Conservation (phyloP, 1,139 yeast species). For the Kodamaea arcana region DNA sequence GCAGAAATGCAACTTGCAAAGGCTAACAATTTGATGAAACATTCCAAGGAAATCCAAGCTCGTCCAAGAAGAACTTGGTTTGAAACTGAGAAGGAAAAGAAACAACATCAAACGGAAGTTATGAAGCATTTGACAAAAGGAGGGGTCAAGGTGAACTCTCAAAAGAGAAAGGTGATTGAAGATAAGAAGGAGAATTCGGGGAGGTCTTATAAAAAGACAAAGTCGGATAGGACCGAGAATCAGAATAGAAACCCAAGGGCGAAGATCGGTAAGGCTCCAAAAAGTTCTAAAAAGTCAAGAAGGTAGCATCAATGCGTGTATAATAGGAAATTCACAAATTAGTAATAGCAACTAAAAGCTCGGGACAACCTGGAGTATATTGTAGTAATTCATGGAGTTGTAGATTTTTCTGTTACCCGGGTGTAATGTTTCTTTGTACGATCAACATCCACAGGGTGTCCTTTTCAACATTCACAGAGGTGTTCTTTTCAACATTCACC, state of each 20-base stretch:
- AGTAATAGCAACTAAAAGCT: no score
- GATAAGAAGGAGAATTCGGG: constrained; percentile 40
- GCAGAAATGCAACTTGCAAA: constrained; percentile 91
- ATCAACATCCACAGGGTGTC: no score
- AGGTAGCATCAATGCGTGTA: no score
- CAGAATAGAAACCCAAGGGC: constrained; percentile 36
- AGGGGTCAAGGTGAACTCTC: constrained; percentile 33
- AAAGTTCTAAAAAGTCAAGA: background rate
- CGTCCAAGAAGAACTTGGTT: constrained; percentile 98
- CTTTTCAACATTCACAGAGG: no score
- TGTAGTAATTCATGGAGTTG: no score
- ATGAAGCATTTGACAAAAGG: constrained; percentile 44
- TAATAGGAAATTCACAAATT: no score
- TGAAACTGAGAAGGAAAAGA: constrained; percentile 63
- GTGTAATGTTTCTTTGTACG: no score
- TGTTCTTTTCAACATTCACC: no score
- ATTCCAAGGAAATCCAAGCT: constrained; percentile 75
- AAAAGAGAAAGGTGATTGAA: constrained; percentile 28
- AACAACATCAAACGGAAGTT: constrained; percentile 37
- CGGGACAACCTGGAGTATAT: no score
- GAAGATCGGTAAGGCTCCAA: constrained; percentile 13
- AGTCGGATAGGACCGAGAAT: constrained; percentile 52
- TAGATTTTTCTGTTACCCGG: no score
- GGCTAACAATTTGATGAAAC: constrained; percentile 78
- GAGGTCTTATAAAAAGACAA: constrained; percentile 69